Conservation (phyloP, 495 filamentous ascomycete species). For the Bacidia gigantensis region DNA sequence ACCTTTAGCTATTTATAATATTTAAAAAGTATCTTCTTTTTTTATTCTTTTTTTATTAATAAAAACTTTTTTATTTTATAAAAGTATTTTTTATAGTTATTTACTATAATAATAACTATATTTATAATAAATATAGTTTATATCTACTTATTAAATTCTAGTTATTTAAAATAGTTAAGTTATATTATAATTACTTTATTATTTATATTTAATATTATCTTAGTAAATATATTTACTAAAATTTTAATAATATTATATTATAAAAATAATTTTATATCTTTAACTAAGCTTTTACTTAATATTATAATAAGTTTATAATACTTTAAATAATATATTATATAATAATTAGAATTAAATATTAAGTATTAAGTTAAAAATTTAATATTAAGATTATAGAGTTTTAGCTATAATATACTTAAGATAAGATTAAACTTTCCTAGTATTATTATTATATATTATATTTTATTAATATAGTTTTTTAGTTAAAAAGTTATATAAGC, state of each 20-base stretch:
- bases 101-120: too few relatives aligned
- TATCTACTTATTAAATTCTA: too few relatives aligned
- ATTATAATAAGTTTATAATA: background rate
- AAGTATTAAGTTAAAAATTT: too few relatives aligned
- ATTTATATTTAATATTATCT: background rate
- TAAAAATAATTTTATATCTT: conserved; percentile 1
- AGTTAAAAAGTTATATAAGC: background rate
- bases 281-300: background rate
- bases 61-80: too few relatives aligned
- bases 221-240: background rate
- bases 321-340: background rate
- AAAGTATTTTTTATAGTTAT: too few relatives aligned
- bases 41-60: too few relatives aligned
- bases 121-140: too few relatives aligned
- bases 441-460: background rate
- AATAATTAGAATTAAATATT: background rate
- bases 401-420: background rate
- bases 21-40: too few relatives aligned
- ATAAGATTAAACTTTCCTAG: background rate
- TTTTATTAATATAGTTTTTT: background rate
- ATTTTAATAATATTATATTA: background rate
- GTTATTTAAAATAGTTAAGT: too few relatives aligned
- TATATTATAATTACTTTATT: background rate
- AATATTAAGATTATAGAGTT: background rate
- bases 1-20: too few relatives aligned